These are phyloP conservation scores for Anthracocystis walkeri DNA, from an alignment of 1,284 basidiomycete species.

Conservation along the genomic window DNA sequence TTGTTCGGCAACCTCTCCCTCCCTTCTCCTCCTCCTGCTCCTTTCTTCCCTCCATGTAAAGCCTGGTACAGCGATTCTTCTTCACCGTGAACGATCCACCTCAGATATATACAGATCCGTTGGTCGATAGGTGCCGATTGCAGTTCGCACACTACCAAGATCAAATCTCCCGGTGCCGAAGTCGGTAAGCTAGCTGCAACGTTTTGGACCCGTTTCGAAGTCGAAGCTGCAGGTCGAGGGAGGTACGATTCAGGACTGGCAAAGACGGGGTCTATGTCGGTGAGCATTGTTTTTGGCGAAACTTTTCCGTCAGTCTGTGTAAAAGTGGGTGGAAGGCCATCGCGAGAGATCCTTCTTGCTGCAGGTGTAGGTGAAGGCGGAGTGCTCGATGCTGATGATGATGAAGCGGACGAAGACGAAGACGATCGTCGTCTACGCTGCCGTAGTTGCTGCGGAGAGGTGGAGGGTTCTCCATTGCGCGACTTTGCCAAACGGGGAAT, in stretches of 20 bases:
- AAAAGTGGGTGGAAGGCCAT: too few species aligned
- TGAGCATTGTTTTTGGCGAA: conserved; percentile 15
- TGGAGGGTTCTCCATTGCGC: not conserved
- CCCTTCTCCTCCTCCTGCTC: not conserved
- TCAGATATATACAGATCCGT: conserved; percentile 42
- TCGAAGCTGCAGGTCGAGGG: not conserved
- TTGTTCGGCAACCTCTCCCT: conserved; percentile 3
- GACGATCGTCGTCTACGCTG: conserved; percentile 8
- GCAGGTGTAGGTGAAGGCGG: conserved; percentile 17
- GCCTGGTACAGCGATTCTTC: conserved; percentile 9
- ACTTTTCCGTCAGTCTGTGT: not conserved
- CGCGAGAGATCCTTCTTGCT: conserved; percentile 5
- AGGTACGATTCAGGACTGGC: conserved; percentile 31
- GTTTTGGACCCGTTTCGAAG: not conserved
- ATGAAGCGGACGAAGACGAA: conserved; percentile 7
- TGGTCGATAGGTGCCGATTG: conserved; percentile 43
- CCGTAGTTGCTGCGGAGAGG: not conserved
- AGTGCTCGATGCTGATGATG: conserved; percentile 1
- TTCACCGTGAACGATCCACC: conserved; percentile 51
- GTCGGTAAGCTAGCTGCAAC: conserved; percentile 9
- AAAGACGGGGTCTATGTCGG: conserved; percentile 26
- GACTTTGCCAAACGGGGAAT: conserved; percentile 15
- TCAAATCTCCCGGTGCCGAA: conserved; percentile 31
- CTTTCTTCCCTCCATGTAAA: not conserved
- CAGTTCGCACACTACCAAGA: conserved; percentile 47